Base-by-base conservation (phyloP, 1,284 basidiomycete genomes). In the Waitea zeae region DNA sequence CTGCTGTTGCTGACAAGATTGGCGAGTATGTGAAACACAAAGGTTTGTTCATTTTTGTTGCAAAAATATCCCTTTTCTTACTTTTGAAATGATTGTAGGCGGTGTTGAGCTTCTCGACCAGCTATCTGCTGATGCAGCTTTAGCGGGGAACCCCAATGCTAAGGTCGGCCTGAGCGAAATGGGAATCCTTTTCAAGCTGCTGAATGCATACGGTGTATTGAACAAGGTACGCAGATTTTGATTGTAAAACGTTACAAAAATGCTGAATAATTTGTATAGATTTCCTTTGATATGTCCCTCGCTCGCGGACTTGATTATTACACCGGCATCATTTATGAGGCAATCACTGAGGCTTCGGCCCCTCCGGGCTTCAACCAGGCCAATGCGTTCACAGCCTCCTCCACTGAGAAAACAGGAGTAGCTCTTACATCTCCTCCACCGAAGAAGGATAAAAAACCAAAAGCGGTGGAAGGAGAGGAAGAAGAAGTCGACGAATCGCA, bases 291-390 rank as follows among this genome's bases (percentile, higher is more conserved):
- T 57, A 71, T 98, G 46, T 93, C 88, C 5, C 72, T 98, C 15
- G 95, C 95, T 5, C 78, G 95, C 22, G 93, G 93, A 17, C 69
- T 98, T 24, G 95, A 98, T 56, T 98, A 98, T 59, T 97, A 99
- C 60, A 98, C 93, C 1, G 93, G 95, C 27, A 78, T 99, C 49
- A 98, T 98, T 53, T 97, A 96, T 61, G 95, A 99, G 58, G 95
- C 89, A 28, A 71, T 90, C 46, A 86, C 89, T 17, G 87, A 87
- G 47, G 86, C 77, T 1, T 96, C 90, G 6, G 90, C 92, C 0
- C 90, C 93, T 1, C 88, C 93, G 1, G 72, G 74, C 5, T 72
- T 84, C 59, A 63, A 67, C 42, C 44, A 58, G 15, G 58, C 66
- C 43, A 59, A 70, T 48, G 57, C 64, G 4, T 49, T 64, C 28